phyloP scores from a whole-genome alignment of 495 filamentous ascomycete species.

The Glonium stellatum region DNA sequence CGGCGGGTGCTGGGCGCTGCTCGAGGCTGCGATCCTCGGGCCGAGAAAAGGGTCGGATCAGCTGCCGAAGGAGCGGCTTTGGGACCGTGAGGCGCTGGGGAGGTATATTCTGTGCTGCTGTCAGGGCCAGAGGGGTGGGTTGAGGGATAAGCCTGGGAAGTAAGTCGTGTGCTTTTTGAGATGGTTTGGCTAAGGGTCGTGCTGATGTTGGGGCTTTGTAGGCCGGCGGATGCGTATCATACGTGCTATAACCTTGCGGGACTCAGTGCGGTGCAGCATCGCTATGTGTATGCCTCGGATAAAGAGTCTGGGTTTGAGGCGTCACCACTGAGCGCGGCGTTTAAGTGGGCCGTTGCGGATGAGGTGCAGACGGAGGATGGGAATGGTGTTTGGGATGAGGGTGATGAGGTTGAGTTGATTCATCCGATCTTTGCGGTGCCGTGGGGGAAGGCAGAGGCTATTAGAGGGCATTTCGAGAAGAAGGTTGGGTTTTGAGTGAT shows the following conservation, averaged over 20 bases:
- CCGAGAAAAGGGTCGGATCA: constrained; percentile 23
- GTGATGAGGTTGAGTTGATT: constrained; percentile 48
- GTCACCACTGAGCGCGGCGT: constrained; percentile 45
- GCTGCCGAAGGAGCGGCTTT: constrained; percentile 46
- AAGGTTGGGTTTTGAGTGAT: constrained; percentile 45
- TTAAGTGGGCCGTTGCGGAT: constrained; percentile 50
- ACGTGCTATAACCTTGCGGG: constrained; percentile 84
- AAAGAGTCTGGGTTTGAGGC: background rate
- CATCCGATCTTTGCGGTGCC: constrained; percentile 86
- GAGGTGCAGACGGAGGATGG: constrained; percentile 38
- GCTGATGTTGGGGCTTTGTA: constrained; percentile 30
- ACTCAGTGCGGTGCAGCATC: constrained; percentile 71
- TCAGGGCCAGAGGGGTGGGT: constrained; percentile 69
- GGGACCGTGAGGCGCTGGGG: constrained; percentile 74
- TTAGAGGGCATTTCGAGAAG: constrained; percentile 55
- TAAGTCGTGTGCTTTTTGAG: constrained; percentile 43
- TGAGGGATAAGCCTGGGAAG: constrained; percentile 92
- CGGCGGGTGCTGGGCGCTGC: constrained; percentile 82
- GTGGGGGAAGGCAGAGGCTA: constrained; percentile 54
- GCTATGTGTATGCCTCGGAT: constrained; percentile 53
- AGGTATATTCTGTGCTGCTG: constrained; percentile 86
- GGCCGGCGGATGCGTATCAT: constrained; percentile 81
- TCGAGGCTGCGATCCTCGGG: constrained; percentile 70
- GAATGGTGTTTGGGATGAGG: constrained; percentile 41
- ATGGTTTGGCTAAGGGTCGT: constrained; percentile 15